Base-by-base conservation (phyloP, 352 stramenopile genomes). In the Phytophthora foliorum region DNA sequence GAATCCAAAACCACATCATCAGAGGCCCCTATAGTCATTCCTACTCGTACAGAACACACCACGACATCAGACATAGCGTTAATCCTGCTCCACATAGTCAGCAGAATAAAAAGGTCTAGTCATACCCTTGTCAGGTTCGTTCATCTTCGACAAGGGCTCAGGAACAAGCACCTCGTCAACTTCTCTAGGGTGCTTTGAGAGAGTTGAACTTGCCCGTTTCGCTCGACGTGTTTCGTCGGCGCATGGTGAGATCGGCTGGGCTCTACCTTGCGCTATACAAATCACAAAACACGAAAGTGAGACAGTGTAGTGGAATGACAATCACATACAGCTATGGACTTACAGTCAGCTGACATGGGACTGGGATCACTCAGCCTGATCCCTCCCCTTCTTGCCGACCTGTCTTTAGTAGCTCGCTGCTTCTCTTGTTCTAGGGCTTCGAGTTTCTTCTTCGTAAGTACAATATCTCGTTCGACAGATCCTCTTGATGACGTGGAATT, bases 401-500 rank as follows among this genome's bases (percentile, higher is more conserved):
- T 31, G 9, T 61, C 25, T 46, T 45, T 21, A n/a, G 13, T 22
- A 52, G 19, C 48, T 32, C 42, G 31, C 2, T 46, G 11, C 50
- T 60, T 60, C 22, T 44, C 21, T 16, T 67, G 21, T 38, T 62
- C 27, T 3, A 64, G 25, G 3, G 56, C 58, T 16, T 39, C 39
- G 17, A 70, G 42, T 17, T 54, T 54, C 22, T 68, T 41, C 36
- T 69, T 59, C 4, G 70, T 59, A 52, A 74, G 34, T 24, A 51
- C 46, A 21, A 67, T 61, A 39, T 58, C 38, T 25, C 41, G 34
- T 2, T 82, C 66, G 13, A 63, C 32, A 9, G 25, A 48, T 38
- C 22, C 22, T 24, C 39, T 56, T 38, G 46, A 54, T 24, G 16
- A 25, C 17, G 45, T 24, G 4, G 34, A 36, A 24, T 11, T 42